These are phyloP conservation scores for Vitrella brassicaformis DNA, from an alignment of 73 alveolate species.

Conservation along the genomic window DNA sequence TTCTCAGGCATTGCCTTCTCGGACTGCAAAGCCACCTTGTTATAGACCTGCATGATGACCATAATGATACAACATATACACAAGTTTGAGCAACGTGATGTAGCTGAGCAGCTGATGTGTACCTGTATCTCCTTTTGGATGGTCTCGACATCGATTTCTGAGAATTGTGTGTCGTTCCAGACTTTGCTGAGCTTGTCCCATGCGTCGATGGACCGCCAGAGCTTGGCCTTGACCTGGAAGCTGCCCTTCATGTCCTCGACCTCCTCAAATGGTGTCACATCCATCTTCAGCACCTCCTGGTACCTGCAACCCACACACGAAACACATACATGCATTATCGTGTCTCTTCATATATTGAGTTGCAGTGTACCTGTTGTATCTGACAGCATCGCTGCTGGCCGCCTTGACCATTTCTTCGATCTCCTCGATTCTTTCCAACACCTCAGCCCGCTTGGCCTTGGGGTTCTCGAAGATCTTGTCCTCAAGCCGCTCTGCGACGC, in stretches of 20 bases:
- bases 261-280: slow-evolving; percentile 27
- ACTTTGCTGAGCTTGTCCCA: slow-evolving; percentile 18
- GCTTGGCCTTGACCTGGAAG: slow-evolving; percentile 11
- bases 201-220: slow-evolving; percentile 27
- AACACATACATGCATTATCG: not conserved
- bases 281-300: slow-evolving; percentile 24
- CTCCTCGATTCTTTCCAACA: not conserved
- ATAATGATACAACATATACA: too few relatives aligned
- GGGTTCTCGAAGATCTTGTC: not conserved
- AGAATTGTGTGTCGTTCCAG: slow-evolving; percentile 23
- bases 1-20: not conserved
- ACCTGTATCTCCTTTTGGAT: slow-evolving; percentile 18
- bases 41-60: not conserved
- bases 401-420: not conserved
- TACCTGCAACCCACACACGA: not conserved
- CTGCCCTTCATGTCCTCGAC: slow-evolving; percentile 31
- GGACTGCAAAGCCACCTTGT: not conserved
- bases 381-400: slow-evolving; percentile 17
- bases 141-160: slow-evolving; percentile 28
- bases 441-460: not conserved
- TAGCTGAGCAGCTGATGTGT: too few relatives aligned
- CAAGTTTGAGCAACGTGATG: too few relatives aligned
- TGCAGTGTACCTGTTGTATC: slow-evolving; percentile 13
- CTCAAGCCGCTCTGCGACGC: not conserved
- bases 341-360: not conserved